Evolutionary conservation across 805 yeast genomes (phyloP).

Genomic region (Lachancea lanzarotensis): DNA sequence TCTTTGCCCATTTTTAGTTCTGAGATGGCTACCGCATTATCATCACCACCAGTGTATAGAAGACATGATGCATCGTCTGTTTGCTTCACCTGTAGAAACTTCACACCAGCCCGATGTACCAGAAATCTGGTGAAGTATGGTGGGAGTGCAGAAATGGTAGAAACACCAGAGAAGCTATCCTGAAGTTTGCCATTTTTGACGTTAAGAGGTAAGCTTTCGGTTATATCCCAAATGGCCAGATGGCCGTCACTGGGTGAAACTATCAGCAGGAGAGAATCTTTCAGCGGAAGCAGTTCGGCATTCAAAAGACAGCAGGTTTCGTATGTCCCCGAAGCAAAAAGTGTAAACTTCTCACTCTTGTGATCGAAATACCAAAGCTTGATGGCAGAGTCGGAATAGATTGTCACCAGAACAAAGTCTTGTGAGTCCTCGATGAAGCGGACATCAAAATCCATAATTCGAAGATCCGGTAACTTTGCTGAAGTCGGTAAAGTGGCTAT

Average conservation of each 20-base stretch:
- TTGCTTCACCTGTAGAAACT: constrained; percentile 42
- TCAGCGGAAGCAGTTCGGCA: constrained; percentile 39
- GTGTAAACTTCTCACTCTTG: constrained; percentile 33
- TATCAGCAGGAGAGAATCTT: constrained; percentile 34
- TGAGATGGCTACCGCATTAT: constrained; percentile 57
- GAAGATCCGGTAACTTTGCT: constrained; percentile 64
- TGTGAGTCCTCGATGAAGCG: constrained; percentile 31
- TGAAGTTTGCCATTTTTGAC: not conserved
- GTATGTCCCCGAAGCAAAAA: constrained; percentile 47
- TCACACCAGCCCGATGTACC: constrained; percentile 83
- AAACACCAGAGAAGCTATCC: not conserved
- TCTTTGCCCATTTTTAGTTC: constrained; percentile 29
- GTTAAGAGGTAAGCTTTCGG: constrained; percentile 13
- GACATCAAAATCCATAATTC: constrained; percentile 81
- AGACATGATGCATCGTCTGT: constrained; percentile 16
- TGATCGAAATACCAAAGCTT: constrained; percentile 53
- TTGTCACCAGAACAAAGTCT: constrained; percentile 45
- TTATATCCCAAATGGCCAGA: constrained; percentile 54
- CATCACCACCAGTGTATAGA: constrained; percentile 86
- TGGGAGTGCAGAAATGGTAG: constrained; percentile 9
- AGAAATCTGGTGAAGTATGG: constrained; percentile 34
- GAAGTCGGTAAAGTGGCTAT: constrained; percentile 50
- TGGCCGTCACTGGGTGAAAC: constrained; percentile 82
- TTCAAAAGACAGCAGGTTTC: constrained; percentile 72
- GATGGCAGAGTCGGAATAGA: constrained; percentile 79